Percentiles rank a stretch among this genome's conserved stretches.
phyloP scores from a whole-genome alignment of 768 basidiomycete species.

The Suillus ampliporus region DNA sequence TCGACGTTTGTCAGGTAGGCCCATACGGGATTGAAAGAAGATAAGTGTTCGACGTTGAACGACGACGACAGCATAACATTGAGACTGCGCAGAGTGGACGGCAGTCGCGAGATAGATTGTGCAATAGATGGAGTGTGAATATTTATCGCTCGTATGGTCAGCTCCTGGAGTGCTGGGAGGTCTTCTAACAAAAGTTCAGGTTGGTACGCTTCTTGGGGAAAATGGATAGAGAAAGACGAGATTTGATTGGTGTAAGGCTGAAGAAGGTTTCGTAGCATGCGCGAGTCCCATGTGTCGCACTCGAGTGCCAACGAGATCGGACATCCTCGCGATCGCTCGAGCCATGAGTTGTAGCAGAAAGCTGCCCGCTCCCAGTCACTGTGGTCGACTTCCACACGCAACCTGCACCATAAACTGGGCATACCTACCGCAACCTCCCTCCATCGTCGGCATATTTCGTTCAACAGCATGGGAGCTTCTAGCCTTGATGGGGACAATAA shows the following conservation, averaged over 20 bases:
- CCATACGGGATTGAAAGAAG: constrained; percentile 21
- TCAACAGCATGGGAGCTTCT: constrained; percentile 47
- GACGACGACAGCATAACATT: constrained; percentile 10
- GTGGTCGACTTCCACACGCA: constrained; percentile 33
- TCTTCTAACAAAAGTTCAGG: constrained; percentile 22
- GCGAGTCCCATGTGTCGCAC: neutral
- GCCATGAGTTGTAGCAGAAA: constrained; percentile 17
- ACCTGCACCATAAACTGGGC: constrained; percentile 50
- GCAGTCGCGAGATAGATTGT: constrained; percentile 14
- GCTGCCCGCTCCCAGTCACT: constrained; percentile 14
- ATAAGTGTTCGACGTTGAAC: constrained; percentile 9
- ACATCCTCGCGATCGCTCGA: constrained; percentile 19
- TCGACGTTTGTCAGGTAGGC: constrained; percentile 22
- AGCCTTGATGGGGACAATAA: neutral
- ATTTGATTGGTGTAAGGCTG: constrained; percentile 23
- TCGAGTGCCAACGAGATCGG: constrained; percentile 27
- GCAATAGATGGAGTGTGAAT: constrained; percentile 13
- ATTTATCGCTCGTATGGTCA: constrained; percentile 23
- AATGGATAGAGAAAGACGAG: constrained; percentile 11
- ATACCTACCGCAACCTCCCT: constrained; percentile 42
- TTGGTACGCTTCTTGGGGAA: constrained; percentile 12
- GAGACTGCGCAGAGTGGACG: constrained; percentile 20
- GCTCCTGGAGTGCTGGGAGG: constrained; percentile 23
- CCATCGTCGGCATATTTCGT: constrained; percentile 50
- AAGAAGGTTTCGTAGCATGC: constrained; percentile 12